Evolutionary conservation across 257 asterid species (phyloP).

Genomic region (Capsicum baccatum): DNA sequence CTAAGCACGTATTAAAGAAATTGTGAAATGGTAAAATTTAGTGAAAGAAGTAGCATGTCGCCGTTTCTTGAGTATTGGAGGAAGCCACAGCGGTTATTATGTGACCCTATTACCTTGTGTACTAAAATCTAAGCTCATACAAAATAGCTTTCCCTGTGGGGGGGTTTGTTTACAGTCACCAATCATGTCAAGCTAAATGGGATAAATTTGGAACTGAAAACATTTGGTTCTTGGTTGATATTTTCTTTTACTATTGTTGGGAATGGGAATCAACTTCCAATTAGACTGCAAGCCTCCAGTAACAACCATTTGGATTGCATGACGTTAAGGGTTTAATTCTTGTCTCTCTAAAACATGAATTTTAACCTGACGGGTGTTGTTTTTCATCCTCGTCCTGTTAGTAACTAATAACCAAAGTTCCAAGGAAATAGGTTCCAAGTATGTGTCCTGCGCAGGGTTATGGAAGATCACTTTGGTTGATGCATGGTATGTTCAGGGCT

Average conservation of each 20-base stretch:
- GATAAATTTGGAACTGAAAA: not conserved
- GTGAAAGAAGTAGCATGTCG: slow-evolving; percentile 7
- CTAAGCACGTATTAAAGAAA: not conserved
- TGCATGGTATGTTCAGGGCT: slow-evolving; percentile 94
- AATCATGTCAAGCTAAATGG: not conserved
- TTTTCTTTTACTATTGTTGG: slow-evolving; percentile 9
- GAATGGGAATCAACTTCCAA: not conserved
- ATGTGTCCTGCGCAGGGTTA: slow-evolving; percentile 64
- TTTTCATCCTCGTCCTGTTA: not conserved
- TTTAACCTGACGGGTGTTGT: not conserved
- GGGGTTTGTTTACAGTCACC: not conserved
- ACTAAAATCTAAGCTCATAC: slow-evolving; percentile 10
- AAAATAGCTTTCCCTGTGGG: not conserved
- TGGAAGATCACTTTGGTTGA: slow-evolving; percentile 93
- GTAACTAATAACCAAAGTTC: not conserved
- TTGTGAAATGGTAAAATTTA: not conserved
- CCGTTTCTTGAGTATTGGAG: slow-evolving; percentile 21
- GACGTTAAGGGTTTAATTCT: not conserved
- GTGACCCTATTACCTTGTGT: not conserved
- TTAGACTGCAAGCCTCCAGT: not conserved
- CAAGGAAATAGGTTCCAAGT: slow-evolving; percentile 14
- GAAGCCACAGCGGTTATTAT: not conserved
- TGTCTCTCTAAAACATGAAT: slow-evolving; percentile 7
- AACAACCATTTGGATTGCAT: not conserved
- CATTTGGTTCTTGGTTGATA: not conserved